Percentiles rank a stretch among this genome's conserved stretches.
These are phyloP conservation scores for Paulownia fortunei DNA, from an alignment of 257 asterid genomes.

Conservation along the genomic window DNA sequence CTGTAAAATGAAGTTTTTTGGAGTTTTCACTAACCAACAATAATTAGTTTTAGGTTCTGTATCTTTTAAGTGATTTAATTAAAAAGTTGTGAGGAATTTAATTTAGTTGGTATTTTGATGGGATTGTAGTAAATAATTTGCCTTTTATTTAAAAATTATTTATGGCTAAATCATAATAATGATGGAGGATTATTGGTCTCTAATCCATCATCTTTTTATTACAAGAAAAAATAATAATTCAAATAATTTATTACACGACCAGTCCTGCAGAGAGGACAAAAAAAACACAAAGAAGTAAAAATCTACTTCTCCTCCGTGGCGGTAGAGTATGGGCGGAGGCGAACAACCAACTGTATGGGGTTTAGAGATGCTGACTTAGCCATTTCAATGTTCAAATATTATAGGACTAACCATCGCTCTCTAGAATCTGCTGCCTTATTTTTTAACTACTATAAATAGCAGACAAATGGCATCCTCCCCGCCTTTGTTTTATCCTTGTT, in stretches of 20 bases:
- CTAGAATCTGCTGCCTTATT: constrained; percentile 3
- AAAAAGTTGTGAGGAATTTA: no score
- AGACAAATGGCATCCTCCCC: constrained; percentile 49
- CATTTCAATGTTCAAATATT: constrained; percentile 1
- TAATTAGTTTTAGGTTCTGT: no score
- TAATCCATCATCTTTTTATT: neutral
- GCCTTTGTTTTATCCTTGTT: constrained; percentile 42
- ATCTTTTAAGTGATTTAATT: no score
- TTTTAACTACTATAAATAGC: constrained; percentile 27
- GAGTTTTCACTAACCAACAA: no score
- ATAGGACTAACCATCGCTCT: neutral
- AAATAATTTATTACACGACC: no score
- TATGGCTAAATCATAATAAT: no score
- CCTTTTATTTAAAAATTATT: no score
- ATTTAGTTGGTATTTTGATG: neutral
- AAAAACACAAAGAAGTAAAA: neutral
- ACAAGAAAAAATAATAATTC: neutral
- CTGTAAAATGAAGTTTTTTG: no score
- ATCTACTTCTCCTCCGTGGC: neutral
- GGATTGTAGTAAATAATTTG: no score
- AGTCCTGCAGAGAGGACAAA: no score
- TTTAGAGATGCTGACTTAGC: constrained; percentile 22
- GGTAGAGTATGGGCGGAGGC: neutral
- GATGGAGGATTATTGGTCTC: neutral
- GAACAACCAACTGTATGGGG: neutral